Conservation (phyloP, 169 alveolate species). For the Theileria parva region DNA sequence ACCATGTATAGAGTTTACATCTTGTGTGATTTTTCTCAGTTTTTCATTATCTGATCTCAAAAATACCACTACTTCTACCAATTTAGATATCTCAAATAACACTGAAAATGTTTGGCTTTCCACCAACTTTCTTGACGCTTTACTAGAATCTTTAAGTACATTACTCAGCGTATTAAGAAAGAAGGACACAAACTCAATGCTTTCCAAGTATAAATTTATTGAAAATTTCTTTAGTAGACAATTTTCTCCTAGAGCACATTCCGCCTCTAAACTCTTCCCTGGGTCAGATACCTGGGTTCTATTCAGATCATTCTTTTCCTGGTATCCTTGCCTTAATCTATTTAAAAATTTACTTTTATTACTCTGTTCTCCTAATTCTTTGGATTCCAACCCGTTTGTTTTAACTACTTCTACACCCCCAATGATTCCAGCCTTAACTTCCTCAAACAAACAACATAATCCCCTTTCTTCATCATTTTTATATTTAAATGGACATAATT, state of each 20-base stretch:
- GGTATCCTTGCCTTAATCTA: neutral
- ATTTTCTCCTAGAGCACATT: slow-evolving; percentile 37
- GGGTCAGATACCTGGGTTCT: neutral
- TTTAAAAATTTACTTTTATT: neutral
- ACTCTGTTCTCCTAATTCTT: neutral
- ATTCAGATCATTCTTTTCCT: neutral
- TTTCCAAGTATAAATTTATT: neutral
- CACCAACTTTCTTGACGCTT: slow-evolving; percentile 32
- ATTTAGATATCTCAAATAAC: slow-evolving; percentile 15
- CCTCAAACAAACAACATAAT: slow-evolving; percentile 38
- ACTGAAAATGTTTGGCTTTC: slow-evolving; percentile 44
- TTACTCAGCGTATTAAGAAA: slow-evolving; percentile 22
- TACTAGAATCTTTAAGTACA: slow-evolving; percentile 5
- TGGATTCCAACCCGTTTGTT: neutral
- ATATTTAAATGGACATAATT: slow-evolving; percentile 2
- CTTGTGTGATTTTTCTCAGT: neutral
- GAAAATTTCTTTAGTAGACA: slow-evolving; percentile 25
- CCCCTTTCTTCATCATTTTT: neutral
- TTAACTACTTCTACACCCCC: neutral
- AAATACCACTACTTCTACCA: slow-evolving; percentile 14
- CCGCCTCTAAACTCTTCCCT: neutral
- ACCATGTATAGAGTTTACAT: neutral
- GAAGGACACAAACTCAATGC: slow-evolving; percentile 3
- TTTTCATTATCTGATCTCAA: neutral
- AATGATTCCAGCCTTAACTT: neutral